Conservation (phyloP, 495 filamentous ascomycete genomes). For the Penicillium soppii region DNA sequence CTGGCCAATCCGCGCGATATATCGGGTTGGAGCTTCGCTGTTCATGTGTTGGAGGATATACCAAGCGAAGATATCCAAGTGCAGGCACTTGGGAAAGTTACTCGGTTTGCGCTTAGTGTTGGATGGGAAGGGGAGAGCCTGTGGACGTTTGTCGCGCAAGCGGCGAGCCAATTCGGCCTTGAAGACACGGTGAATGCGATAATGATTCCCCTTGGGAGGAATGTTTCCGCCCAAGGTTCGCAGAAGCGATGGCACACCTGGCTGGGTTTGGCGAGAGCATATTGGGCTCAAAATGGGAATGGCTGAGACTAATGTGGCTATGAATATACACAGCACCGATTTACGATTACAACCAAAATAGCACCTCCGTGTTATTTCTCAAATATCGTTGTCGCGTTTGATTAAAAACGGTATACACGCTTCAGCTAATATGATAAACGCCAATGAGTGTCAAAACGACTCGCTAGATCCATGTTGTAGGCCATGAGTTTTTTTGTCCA, state of each 20-base stretch:
- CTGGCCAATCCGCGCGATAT: conserved; percentile 68
- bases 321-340: not conserved
- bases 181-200: conserved; percentile 7
- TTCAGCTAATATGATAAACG: conserved; percentile 17
- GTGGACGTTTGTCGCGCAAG: conserved; percentile 43
- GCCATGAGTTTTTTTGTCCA: not conserved
- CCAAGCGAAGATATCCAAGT: conserved; percentile 13
- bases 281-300: conserved; percentile 25
- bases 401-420: conserved; percentile 11
- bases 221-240: not conserved
- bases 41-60: conserved; percentile 52
- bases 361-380: conserved; percentile 10
- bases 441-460: conserved; percentile 25
- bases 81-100: conserved; percentile 21
- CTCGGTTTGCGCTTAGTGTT: conserved; percentile 38
- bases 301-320: no score
- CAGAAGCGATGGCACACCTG: conserved; percentile 27
- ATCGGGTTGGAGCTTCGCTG: conserved; percentile 71
- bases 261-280: conserved; percentile 24
- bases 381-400: conserved; percentile 14
- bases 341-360: conserved; percentile 7
- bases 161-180: conserved; percentile 23
- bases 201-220: not conserved
- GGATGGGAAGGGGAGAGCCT: conserved; percentile 48
- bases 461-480: conserved; percentile 18